These are phyloP conservation scores for Phanerodontia chrysosporium DNA, from an alignment of 768 basidiomycete species.

Conservation along the genomic window DNA sequence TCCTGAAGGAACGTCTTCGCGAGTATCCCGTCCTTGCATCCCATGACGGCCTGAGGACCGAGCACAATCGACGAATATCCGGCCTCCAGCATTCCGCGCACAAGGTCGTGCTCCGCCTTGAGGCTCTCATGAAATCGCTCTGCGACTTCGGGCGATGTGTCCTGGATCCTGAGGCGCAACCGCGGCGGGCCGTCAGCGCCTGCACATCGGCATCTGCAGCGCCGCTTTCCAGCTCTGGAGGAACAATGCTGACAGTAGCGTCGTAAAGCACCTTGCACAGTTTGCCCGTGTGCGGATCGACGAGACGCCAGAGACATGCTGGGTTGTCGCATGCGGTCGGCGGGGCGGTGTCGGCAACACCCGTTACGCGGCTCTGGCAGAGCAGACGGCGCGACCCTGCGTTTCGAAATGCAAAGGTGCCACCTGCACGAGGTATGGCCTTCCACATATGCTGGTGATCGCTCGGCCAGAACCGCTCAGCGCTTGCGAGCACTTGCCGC, in stretches of 20 bases:
- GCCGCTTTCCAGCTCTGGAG: background rate
- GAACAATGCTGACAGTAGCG: background rate
- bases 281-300: background rate
- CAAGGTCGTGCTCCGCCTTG: background rate
- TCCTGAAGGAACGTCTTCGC: background rate
- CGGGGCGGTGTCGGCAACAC: background rate
- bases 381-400: background rate
- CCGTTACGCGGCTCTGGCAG: background rate
- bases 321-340: background rate
- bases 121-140: background rate
- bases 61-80: background rate
- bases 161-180: background rate
- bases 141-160: background rate
- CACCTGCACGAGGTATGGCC: background rate
- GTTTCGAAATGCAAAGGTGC: background rate
- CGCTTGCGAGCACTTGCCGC: background rate
- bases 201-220: background rate
- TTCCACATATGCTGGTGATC: conserved; percentile 2
- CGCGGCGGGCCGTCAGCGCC: background rate
- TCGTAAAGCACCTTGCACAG: background rate
- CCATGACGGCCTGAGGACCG: background rate
- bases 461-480: background rate
- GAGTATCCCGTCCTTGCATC: background rate
- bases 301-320: conserved; percentile 1
- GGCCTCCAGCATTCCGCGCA: background rate